These are phyloP conservation scores for Neurospora sp. DNA, from an alignment of 495 filamentous ascomycete species.

Conservation along the genomic window DNA sequence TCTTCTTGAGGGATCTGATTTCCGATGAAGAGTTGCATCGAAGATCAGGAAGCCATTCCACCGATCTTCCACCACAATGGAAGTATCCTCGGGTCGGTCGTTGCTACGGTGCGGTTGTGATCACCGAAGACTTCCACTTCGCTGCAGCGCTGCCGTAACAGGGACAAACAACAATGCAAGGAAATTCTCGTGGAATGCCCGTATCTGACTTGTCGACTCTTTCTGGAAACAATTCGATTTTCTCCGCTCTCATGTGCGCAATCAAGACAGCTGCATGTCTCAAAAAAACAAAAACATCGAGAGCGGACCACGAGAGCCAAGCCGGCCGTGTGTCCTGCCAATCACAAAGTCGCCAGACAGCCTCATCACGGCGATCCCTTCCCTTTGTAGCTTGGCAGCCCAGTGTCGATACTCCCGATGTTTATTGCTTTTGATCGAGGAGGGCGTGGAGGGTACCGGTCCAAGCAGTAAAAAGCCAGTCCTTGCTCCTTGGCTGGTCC, in stretches of 20 bases:
- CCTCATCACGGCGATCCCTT: constrained; percentile 1
- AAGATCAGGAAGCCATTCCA: neutral
- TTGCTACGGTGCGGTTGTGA: neutral
- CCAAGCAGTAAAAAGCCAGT: constrained; percentile 1
- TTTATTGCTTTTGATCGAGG: neutral
- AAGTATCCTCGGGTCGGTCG: neutral
- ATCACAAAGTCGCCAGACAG: neutral
- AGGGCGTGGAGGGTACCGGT: neutral
- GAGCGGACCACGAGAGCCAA: neutral
- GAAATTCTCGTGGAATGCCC: neutral
- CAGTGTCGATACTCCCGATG: constrained; percentile 1
- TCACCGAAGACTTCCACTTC: neutral
- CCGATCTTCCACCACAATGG: neutral
- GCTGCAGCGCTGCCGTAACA: neutral
- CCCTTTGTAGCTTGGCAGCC: neutral
- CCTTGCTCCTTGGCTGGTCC: neutral
- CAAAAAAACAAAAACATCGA: neutral
- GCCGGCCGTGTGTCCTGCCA: neutral
- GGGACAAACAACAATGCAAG: neutral
- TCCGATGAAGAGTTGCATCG: neutral
- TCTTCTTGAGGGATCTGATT: neutral
- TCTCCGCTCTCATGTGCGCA: neutral
- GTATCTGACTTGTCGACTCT: neutral
- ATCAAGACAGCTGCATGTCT: neutral
- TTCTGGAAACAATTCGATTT: neutral